These are phyloP conservation scores for Schizothecium vesticola DNA, from an alignment of 495 filamentous ascomycete genomes.

Conservation along the genomic window DNA sequence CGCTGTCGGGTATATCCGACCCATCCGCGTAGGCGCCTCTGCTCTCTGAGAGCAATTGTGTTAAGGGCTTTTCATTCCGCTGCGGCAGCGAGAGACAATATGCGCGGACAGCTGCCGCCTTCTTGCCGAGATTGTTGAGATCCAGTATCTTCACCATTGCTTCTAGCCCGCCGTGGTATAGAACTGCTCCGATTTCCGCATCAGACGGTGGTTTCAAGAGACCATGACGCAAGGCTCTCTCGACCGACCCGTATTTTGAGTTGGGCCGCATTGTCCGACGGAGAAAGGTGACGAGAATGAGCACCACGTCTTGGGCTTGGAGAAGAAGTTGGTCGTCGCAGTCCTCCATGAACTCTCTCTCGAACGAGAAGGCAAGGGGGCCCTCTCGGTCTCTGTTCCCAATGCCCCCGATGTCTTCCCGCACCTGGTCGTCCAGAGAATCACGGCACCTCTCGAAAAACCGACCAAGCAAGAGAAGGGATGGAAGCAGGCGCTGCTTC, in stretches of 20 bases:
- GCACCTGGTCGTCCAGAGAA: not conserved
- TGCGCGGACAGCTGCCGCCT: not conserved
- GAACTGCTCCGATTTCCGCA: not conserved
- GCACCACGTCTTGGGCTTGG: not conserved
- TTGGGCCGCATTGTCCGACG: not conserved
- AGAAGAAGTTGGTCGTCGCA: slow-evolving; percentile 3
- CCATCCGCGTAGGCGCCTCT: too few species aligned
- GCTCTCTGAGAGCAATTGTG: too few species aligned
- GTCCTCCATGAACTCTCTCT: not conserved
- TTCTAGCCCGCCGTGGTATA: slow-evolving; percentile 2
- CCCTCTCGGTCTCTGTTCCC: not conserved
- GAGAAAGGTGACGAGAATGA: not conserved
- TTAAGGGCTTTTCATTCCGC: not conserved
- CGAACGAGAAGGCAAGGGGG: not conserved
- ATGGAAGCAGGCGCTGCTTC: slow-evolving; percentile 4
- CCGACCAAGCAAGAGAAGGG: not conserved
- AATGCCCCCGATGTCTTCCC: not conserved
- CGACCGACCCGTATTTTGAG: slow-evolving; percentile 7
- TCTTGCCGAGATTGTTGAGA: not conserved
- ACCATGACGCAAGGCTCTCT: not conserved
- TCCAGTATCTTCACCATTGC: not conserved
- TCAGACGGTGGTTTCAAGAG: not conserved
- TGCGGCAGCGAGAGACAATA: not conserved
- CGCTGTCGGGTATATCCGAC: too few species aligned
- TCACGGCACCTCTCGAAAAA: slow-evolving; percentile 3